Base-by-base conservation (phyloP, 2,329 filamentous ascomycete genomes). In the Sporothrix luriei region DNA sequence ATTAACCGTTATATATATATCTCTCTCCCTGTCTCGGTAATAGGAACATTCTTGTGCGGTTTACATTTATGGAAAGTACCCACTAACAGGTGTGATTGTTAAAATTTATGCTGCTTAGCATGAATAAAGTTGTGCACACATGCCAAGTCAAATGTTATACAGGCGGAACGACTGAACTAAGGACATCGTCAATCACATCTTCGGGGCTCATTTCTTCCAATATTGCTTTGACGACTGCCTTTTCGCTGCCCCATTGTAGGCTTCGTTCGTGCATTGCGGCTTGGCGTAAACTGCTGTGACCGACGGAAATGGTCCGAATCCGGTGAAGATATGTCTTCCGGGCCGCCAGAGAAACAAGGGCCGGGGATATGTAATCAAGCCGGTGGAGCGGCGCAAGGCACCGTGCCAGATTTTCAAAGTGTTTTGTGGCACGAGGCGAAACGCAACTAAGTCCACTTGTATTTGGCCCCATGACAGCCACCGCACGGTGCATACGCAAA, bases 311-410 rank as follows among this genome's bases (percentile, higher is more conserved):
- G 69, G 97, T 85, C 16, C 86, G 79, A 43, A 99, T 88, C 10
- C 93, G 89, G 80, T 99, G 95, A 21, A 91, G 84, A 76, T 97
- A 99, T 29, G 97, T 86, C 80, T 98, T 98, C 71, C 88, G 88
- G 1, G 90, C 89, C 5, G 95, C 95, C 59, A 99, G 83, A 9
- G 85, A 88, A 24, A 97, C 90, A 33, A 98, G 85, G 0, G 92
- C 91, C 0, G 95, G 94, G 0, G 94, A 93, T 5, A 92, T 89
- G 77, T 90, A 98, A 74, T 90, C 85, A 19, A 97, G 82, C 0
- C 88, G 86, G 77, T 98, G 94, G 21, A 99, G 82, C 1, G 92
- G 88, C 4, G 94, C 93, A 9, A 99, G 86, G 66, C 88, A 90
- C 80, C 84, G 87, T 73, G 88, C 83, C 57, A 97, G 83, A 72